These are phyloP conservation scores for Plasmodium inui DNA, from an alignment of 169 alveolate genomes.

Conservation along the genomic window DNA sequence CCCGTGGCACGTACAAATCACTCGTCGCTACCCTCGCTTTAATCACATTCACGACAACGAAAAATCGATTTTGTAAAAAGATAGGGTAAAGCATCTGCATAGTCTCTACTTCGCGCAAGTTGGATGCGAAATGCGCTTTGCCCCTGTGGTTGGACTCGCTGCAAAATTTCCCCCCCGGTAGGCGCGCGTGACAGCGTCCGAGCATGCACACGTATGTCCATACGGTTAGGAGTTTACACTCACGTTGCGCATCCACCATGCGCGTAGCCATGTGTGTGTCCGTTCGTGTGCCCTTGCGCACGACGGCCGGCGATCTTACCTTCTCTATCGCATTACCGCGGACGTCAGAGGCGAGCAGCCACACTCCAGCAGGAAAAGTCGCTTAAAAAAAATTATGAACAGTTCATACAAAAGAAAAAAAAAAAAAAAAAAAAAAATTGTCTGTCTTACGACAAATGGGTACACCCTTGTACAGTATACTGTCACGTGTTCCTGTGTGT, in stretches of 20 bases:
- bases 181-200: not conserved
- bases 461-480: not conserved
- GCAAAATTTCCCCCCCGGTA: not conserved
- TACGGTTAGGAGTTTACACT: not conserved
- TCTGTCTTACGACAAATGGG: slow-evolving; percentile 31
- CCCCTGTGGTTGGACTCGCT: not conserved
- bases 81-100: not conserved
- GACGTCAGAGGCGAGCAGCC: not conserved
- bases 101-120: slow-evolving; percentile 9
- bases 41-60: not conserved
- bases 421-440: not conserved
- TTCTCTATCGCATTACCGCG: not conserved
- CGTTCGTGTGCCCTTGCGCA: not conserved
- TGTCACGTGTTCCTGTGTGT: slow-evolving; percentile 5
- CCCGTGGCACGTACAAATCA: not conserved
- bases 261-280: not conserved
- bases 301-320: not conserved
- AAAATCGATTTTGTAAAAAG: not conserved
- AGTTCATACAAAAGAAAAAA: not conserved
- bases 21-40: not conserved
- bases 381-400: slow-evolving; percentile 35
- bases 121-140: not conserved
- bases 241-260: not conserved
- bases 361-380: not conserved
- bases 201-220: not conserved